Evolutionary conservation across 2,329 filamentous ascomycete genomes (phyloP).

Genomic region (Cercospora beticola): DNA sequence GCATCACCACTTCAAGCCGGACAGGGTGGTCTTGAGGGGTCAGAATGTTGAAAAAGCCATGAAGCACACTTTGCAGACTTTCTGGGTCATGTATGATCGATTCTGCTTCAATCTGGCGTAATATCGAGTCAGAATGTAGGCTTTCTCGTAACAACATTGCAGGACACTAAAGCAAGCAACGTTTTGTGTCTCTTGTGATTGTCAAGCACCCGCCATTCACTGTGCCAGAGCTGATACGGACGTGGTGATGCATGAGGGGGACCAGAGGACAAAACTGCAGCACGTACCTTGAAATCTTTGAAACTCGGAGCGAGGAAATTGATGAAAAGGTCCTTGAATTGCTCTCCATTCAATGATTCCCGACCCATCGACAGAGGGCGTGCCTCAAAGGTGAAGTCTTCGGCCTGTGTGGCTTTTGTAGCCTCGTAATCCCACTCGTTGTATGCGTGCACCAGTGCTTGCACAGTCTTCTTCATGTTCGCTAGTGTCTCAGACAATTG

Average conservation of each 20-base stretch:
- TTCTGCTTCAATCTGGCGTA: not conserved
- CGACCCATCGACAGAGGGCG: not conserved
- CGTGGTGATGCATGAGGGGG: not conserved
- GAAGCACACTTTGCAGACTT: not conserved
- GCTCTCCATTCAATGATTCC: not conserved
- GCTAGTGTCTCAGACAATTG: not conserved
- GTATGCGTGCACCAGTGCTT: not conserved
- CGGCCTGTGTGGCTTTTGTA: not conserved
- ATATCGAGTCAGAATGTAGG: not conserved
- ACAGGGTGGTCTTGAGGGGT: not conserved
- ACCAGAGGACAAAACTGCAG: not conserved
- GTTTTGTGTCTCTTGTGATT: not conserved
- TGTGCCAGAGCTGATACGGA: not conserved
- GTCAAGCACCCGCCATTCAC: not conserved
- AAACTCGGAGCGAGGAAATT: not conserved
- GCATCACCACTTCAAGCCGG: not conserved
- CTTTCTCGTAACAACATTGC: not conserved
- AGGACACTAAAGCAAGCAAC: not conserved
- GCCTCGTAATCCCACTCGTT: not conserved
- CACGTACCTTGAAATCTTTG: not conserved
- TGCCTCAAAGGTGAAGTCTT: not conserved
- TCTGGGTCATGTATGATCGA: not conserved
- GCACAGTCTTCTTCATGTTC: not conserved
- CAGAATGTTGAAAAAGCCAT: not conserved
- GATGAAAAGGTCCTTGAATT: not conserved